Base-by-base conservation (phyloP, 495 filamentous ascomycete genomes). In the Penicillium tannophilum region DNA sequence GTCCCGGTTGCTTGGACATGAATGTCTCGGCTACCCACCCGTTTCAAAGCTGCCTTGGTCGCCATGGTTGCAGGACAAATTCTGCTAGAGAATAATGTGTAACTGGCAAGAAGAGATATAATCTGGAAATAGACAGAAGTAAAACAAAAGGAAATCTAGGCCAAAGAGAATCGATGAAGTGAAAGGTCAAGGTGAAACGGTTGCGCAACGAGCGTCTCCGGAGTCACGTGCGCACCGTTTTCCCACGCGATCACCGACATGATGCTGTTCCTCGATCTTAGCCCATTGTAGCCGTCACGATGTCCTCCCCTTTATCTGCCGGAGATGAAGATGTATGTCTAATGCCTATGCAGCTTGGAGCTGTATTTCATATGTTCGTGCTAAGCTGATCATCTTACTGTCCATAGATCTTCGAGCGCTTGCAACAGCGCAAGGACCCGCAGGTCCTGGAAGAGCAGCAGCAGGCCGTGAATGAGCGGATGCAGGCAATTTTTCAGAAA, bases 1-100 rank as follows among this genome's bases (percentile, higher is more conserved):
- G 6, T 2, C 41, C 26, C 24, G 30, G 48, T 55, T 42, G 3
- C 14, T 12, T 43, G 17, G 8, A 33, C 9, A 48, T 28, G 44
- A 26, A n/a, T 36, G 48, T 44, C 48, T 44, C 52, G 51, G 54
- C 31, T 60, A 79, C 88, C 61, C 80, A 93, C 90, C 65, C 91
- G 84, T 74, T 91, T 95, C 71, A 88, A 90, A 31, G 91, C 91
- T 53, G 89, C 89, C 66, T 87, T 85, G 58, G 88, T 92, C 42
- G 91, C 90, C 91, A 93, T 95, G 42, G 42, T 56, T 69, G 6
- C 11, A 31, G 11, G 1, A 16, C 44, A 17, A 28, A 49, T 41
- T 16, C 16, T 11, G 35, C 14, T 24, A 16, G 20, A 39, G 17
- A 19, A 33, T 12, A 4, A 30, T 33, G 9, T n/a, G 26, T 6